Evolutionary conservation across 2,329 filamentous ascomycete genomes (phyloP), one percentile per base, ranked within the genome.

Genomic region (Magnaporthiopsis poae): DNA sequence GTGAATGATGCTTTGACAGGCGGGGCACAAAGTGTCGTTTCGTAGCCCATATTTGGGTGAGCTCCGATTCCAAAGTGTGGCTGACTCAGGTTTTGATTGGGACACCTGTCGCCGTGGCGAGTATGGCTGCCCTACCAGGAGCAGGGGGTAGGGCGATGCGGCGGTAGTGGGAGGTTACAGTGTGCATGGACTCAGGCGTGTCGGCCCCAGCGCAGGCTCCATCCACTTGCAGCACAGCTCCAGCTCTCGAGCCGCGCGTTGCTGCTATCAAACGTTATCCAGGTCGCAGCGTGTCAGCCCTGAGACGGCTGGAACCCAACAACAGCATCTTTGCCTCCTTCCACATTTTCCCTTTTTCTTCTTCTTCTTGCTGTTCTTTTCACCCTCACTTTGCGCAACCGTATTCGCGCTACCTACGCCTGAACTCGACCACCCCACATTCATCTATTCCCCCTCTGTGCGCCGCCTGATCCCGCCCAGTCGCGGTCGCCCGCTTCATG

Each of bases 401-500:
- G 27, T 56, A 13, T 35, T 3, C 39, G 62, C 25, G 60, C 60
- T 15, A 18, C 25, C 60, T 15, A 18, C 25, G 27, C 25, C 60
- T 1, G 4, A 27, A 31, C 5, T 25, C 27, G 21, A 27, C 31
- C n/a, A 61, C 60, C 60, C 31, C 60, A 29, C 60, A 31, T 29
- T 5, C 11, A 33, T 8, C 25, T 2, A 12, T 36, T 36, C 7
- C 35, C 35, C 35, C n/a, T 35, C 27, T 31, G 27, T 36, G 36
- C 39, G 46, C 46, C 46, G 46, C 18, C n/a, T 25, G 21, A 21
- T 56, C 46, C 46, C 46, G 46, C 46, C 46, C 46, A 9, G 46
- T 36, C 21, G 61, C 56, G 63, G 39, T 64, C 65, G 60, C 63
- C 63, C 65, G 68, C 75, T 83, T 82, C 75, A 82, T 82, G 80